Conservation (phyloP, 495 filamentous ascomycete genomes). For the Hypoxylon lienhwacheense region DNA sequence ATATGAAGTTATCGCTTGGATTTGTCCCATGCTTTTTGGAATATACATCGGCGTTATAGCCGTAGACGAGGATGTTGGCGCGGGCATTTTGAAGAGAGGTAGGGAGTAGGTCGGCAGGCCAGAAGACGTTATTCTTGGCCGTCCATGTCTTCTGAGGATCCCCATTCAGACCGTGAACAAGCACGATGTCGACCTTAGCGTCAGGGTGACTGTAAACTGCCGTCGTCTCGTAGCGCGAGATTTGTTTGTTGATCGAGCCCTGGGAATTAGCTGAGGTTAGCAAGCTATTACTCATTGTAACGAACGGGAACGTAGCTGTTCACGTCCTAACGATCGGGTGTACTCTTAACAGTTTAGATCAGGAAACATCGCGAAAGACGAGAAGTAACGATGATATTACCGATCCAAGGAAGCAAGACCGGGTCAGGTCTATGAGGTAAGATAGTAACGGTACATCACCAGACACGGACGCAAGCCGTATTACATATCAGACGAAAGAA, state of each 20-base stretch:
- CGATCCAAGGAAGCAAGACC: neutral
- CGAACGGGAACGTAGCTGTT: conserved; percentile 8
- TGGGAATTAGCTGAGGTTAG: conserved; percentile 29
- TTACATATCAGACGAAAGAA: conserved; percentile 19
- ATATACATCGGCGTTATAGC: conserved; percentile 80
- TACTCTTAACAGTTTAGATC: conserved; percentile 6
- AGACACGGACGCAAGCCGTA: neutral
- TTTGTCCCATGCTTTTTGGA: conserved; percentile 47
- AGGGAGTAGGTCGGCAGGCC: conserved; percentile 76
- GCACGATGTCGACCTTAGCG: conserved; percentile 67
- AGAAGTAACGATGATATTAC: conserved; percentile 8
- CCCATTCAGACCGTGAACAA: conserved; percentile 85
- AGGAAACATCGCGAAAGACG: conserved; percentile 12
- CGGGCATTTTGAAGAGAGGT: conserved; percentile 60
- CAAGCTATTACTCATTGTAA: conserved; percentile 15
- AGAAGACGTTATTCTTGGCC: conserved; percentile 65
- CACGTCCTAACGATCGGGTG: conserved; percentile 4
- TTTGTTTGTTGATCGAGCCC: conserved; percentile 55
- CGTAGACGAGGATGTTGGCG: conserved; percentile 76
- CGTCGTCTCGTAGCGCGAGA: conserved; percentile 70
- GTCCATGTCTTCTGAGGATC: conserved; percentile 77
- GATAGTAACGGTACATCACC: neutral
- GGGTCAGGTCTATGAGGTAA: neutral
- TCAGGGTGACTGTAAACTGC: conserved; percentile 65
- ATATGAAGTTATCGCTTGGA: conserved; percentile 69